Evolutionary conservation across 1,284 basidiomycete species (phyloP), one percentile per base, ranked within the genome.

Genomic region (Melampsora larici-populina): DNA sequence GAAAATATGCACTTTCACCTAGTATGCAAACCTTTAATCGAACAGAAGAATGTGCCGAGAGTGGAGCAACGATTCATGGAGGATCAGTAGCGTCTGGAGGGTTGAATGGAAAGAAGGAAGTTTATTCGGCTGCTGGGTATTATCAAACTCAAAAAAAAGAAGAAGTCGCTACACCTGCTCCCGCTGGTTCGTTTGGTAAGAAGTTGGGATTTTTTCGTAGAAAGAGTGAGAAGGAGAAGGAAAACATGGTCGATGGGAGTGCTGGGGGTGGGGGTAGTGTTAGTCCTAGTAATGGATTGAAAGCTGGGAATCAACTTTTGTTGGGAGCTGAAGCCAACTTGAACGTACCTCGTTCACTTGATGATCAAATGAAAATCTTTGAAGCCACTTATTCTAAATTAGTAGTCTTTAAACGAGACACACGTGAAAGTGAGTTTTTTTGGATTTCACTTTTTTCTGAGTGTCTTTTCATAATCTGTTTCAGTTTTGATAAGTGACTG

Each of bases 331-430:
- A 73, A 36, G n/a, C 36, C 13, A 26, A 49, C 3, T 48, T 73
- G n/a, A 46, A 46, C 46, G 24, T 46, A 17, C 70, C 70, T 48
- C 62, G 63, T 48, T 62, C 62, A 9, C 49, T 73, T 18, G 48
- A 60, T 18, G 70, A 73, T 43, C 70, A 73, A 24, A 26, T 73
- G 26, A 65, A 73, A 9, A 13, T 48, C 1, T 73, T 73, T 46
- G 46, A 63, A 63, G 26, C 33, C 8, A 73, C 48, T 18, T 73
- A 73, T 49, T 73, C 70, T 31, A 58, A 64, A 26, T 62, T 73
- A 29, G 29, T 73, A 4, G 43, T 73, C 40, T 63, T 73, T 33
- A 40, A 73, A 64, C 24, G 43, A 18, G 60, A 64, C 3, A 31
- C 40, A 31, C 40, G 62, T 63, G 46, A 62, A 40, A 62, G 70